Evolutionary conservation across 495 filamentous ascomycete genomes (phyloP), one percentile per base, ranked within the genome.

Genomic region (Pseudomonodictys pantanalensis): DNA sequence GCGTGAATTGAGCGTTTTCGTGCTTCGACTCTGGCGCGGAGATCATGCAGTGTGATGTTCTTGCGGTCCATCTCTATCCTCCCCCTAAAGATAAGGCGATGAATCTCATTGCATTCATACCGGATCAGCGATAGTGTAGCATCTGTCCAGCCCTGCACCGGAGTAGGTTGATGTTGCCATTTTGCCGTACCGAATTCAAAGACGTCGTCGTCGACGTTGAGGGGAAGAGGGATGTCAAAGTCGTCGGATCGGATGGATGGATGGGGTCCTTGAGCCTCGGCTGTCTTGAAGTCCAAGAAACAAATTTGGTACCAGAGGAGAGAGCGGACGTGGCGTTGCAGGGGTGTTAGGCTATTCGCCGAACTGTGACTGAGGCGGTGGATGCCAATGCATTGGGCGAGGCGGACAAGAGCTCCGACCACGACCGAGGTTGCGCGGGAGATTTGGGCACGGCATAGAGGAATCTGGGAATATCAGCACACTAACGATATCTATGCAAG

Each of bases 261-360:
- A 29, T 63, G 64, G 6, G 64, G 64, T 1, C 64, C 64, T 54
- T 67, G 64, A 8, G 59, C 59, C 52, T 67, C 64, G 38, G 64
- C 64, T 22, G 64, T 63, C 35, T 59, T 67, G 43, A 67, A 58
- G 25, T 67, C 64, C 24, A 67, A 39, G 50, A 67, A 67, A 23
- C 64, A 67, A 12, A 67, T 67, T 22, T 67, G 64, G 35, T 67
- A 60, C 64, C 64, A 67, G 28, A 67, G 59, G 1, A 67, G 51
- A 17, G 64, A 62, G 17, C 64, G 47, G 2, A 67, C 58, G 49
- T 67, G 64, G 6, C 59, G 58, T 53, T 67, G 64, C 4, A 63
- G 29, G 9, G 64, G 64, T 10, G 54, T 63, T 2, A 67, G 54
- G 20, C 51, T 63, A 7, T 62, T 52, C 9, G 59, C 44, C 23